Evolutionary conservation across 2,329 filamentous ascomycete genomes (phyloP).

Genomic region (Leptographium galeiforme): DNA sequence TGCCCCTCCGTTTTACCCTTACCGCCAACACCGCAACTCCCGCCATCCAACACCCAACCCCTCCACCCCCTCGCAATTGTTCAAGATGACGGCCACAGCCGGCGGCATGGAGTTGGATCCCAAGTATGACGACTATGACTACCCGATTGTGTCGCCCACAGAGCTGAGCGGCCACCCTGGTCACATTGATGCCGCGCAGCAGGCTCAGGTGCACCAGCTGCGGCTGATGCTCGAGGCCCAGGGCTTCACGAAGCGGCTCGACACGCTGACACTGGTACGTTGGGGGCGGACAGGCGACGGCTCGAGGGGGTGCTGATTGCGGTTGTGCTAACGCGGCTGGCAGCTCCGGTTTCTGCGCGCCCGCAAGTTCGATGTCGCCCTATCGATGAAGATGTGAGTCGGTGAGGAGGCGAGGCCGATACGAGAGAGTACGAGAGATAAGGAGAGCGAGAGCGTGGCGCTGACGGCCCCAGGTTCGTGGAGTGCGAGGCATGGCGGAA

Average conservation of each 20-base stretch:
- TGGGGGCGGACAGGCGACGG: too few species aligned
- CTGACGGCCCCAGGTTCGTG: constrained; percentile 54
- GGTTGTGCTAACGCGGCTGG: background rate
- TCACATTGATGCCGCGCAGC: constrained; percentile 72
- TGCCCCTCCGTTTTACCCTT: background rate
- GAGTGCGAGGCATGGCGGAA: constrained; percentile 86
- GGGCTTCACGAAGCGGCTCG: constrained; percentile 71
- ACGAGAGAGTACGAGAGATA: background rate
- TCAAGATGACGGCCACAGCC: constrained; percentile 1
- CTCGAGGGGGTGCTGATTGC: too few species aligned
- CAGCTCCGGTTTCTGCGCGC: constrained; percentile 84
- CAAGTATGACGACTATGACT: constrained; percentile 96
- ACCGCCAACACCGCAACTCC: background rate
- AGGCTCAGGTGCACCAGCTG: constrained; percentile 80
- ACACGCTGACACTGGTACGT: constrained; percentile 79
- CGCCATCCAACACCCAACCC: background rate
- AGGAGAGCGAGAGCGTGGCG: background rate
- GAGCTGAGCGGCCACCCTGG: constrained; percentile 70
- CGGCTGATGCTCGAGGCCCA: constrained; percentile 71
- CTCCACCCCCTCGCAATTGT: background rate
- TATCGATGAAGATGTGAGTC: constrained; percentile 74
- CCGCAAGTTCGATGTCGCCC: constrained; percentile 82
- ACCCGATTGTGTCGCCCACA: constrained; percentile 62
- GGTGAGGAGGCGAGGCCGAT: background rate
- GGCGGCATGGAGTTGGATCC: constrained; percentile 50